phyloP scores from a whole-genome alignment of 768 basidiomycete species.

The Termitomyces titanicus region DNA sequence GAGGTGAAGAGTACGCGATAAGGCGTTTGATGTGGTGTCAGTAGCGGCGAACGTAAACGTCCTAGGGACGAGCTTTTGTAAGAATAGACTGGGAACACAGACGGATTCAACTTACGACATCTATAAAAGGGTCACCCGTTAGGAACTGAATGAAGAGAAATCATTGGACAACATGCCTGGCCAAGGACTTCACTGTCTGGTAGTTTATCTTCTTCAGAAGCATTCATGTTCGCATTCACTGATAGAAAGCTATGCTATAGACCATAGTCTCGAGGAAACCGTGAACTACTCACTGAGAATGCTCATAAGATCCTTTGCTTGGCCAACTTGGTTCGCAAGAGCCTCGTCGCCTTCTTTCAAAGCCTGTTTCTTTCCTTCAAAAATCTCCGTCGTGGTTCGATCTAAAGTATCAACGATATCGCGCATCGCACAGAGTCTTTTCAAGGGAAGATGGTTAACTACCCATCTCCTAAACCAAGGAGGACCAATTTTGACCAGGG shows the following conservation, averaged over 20 bases:
- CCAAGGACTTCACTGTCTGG: slow-evolving; percentile 24
- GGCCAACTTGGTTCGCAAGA: slow-evolving; percentile 3
- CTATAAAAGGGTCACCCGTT: neutral
- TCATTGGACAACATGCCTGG: slow-evolving; percentile 15
- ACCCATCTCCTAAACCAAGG: slow-evolving; percentile 14
- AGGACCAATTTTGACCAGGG: slow-evolving; percentile 13
- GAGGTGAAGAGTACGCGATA: slow-evolving; percentile 24
- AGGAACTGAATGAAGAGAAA: neutral
- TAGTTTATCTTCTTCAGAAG: slow-evolving; percentile 13
- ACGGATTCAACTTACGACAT: slow-evolving; percentile 11
- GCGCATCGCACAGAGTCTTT: slow-evolving; percentile 6
- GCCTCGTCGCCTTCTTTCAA: slow-evolving; percentile 14
- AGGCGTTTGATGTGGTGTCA: slow-evolving; percentile 30
- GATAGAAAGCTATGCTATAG: neutral
- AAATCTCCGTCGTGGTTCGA: slow-evolving; percentile 11
- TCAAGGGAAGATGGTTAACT: slow-evolving; percentile 9
- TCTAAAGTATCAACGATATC: slow-evolving; percentile 15
- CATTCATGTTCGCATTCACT: slow-evolving; percentile 15
- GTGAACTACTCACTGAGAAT: slow-evolving; percentile 10
- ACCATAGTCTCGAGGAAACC: neutral
- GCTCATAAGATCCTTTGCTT: slow-evolving; percentile 16
- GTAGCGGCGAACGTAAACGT: slow-evolving; percentile 29
- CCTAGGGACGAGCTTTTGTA: neutral
- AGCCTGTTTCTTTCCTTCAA: slow-evolving; percentile 12
- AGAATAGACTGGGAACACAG: too few relatives aligned